Conservation (phyloP, 164 flowering plant genomes). For the Stephania yunnanensis region DNA sequence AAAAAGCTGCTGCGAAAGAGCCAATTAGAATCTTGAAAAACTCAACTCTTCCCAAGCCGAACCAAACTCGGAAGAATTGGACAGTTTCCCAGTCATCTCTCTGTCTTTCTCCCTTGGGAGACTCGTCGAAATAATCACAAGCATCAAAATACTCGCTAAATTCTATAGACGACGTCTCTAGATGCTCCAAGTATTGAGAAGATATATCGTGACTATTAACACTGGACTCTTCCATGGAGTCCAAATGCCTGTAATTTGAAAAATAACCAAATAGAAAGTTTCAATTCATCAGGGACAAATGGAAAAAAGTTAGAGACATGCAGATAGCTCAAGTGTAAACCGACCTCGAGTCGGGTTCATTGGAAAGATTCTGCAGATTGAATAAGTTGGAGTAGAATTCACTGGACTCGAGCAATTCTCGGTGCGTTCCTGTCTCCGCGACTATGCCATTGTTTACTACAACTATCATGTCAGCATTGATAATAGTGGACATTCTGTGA, state of each 20-base stretch:
- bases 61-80: conserved; percentile 27
- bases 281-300: not conserved
- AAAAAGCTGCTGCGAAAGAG: conserved; percentile 56
- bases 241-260: conserved; percentile 24
- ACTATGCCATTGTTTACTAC: conserved; percentile 58
- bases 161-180: conserved; percentile 13
- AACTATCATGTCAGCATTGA: conserved; percentile 57
- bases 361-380: conserved; percentile 43
- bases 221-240: conserved; percentile 18
- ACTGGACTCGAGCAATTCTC: conserved; percentile 41
- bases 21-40: conserved; percentile 39
- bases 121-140: not conserved
- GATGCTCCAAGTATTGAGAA: conserved; percentile 19
- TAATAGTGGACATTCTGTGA: conserved; percentile 64
- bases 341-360: conserved; percentile 33
- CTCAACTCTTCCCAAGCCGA: conserved; percentile 20
- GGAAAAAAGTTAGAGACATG: not conserved
- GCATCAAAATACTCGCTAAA: not conserved
- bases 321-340: conserved; percentile 6
- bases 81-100: conserved; percentile 13
- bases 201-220: conserved; percentile 12
- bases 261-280: not conserved
- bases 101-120: conserved; percentile 7
- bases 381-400: conserved; percentile 39
- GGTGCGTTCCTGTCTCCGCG: conserved; percentile 47